Conservation (phyloP, 2,329 filamentous ascomycete species). For the Phaeosphaeriaceae sp. region DNA sequence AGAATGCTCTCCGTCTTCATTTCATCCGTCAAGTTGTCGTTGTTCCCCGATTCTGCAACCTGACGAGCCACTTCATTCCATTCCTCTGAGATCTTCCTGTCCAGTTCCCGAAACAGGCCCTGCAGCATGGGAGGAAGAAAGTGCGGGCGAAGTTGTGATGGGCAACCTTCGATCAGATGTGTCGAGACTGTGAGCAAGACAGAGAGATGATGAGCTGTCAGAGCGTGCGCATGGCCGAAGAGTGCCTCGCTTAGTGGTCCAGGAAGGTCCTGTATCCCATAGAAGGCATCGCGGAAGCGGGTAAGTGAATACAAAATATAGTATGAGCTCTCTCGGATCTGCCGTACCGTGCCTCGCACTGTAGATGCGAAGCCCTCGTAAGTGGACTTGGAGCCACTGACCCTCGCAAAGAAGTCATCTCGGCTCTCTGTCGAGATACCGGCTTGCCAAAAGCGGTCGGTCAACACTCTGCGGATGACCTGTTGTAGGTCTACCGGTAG, state of each 20-base stretch:
- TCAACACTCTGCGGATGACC: conserved; percentile 82
- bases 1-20: conserved; percentile 98
- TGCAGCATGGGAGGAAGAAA: conserved; percentile 87
- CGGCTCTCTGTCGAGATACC: conserved; percentile 95
- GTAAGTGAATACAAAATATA: conserved; percentile 95
- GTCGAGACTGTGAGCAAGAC: conserved; percentile 89
- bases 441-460: conserved; percentile 97
- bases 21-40: conserved; percentile 83
- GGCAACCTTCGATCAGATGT: conserved; percentile 91
- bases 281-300: conserved; percentile 84
- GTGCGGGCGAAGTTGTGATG: conserved; percentile 74
- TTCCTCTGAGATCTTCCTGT: conserved; percentile 83
- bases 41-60: conserved; percentile 70
- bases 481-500: conserved; percentile 77
- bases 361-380: conserved; percentile 94
- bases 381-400: conserved; percentile 85
- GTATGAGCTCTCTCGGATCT: conserved; percentile 91
- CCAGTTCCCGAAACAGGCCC: conserved; percentile 83
- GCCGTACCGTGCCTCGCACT: conserved; percentile 85
- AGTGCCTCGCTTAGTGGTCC: conserved; percentile 82
- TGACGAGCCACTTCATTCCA: conserved; percentile 75
- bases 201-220: conserved; percentile 92
- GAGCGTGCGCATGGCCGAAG: conserved; percentile 78
- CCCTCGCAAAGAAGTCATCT: conserved; percentile 93
- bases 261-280: conserved; percentile 85